These are phyloP conservation scores for Yarrowia sp. DNA, from an alignment of 805 yeast species.

Conservation along the genomic window DNA sequence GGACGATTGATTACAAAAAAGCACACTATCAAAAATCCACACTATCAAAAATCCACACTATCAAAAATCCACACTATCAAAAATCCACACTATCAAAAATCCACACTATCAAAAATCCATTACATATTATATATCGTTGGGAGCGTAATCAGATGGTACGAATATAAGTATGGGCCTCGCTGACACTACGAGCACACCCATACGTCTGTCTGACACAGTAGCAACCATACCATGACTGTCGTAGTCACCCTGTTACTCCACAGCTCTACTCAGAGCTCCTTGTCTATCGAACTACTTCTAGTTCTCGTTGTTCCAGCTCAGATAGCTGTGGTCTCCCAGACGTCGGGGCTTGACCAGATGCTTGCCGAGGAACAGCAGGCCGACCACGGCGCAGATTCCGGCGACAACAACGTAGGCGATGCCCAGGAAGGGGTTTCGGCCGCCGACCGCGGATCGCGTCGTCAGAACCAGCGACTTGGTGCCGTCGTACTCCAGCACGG, in stretches of 20 bases:
- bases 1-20: too few relatives aligned
- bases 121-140: slow-evolving; percentile 14
- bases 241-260: too few relatives aligned
- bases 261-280: too few relatives aligned
- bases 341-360: slow-evolving; percentile 82
- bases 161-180: too few relatives aligned
- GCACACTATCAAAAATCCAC: too few relatives aligned
- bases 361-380: slow-evolving; percentile 71
- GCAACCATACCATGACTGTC: too few relatives aligned
- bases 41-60: too few relatives aligned
- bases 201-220: too few relatives aligned
- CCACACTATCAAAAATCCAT: slow-evolving; percentile 21
- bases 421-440: slow-evolving; percentile 80
- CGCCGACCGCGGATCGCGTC: slow-evolving; percentile 82
- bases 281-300: not conserved
- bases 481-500: slow-evolving; percentile 83
- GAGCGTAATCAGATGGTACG: too few relatives aligned
- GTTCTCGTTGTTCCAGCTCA: slow-evolving; percentile 46
- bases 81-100: too few relatives aligned
- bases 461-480: slow-evolving; percentile 77
- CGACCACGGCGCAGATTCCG: slow-evolving; percentile 67
- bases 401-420: slow-evolving; percentile 84
- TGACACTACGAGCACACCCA: too few relatives aligned
- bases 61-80: too few relatives aligned
- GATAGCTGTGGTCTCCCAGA: slow-evolving; percentile 74